These are phyloP conservation scores for Diplodia sapinea DNA, from an alignment of 2,329 filamentous ascomycete genomes.

Conservation along the genomic window DNA sequence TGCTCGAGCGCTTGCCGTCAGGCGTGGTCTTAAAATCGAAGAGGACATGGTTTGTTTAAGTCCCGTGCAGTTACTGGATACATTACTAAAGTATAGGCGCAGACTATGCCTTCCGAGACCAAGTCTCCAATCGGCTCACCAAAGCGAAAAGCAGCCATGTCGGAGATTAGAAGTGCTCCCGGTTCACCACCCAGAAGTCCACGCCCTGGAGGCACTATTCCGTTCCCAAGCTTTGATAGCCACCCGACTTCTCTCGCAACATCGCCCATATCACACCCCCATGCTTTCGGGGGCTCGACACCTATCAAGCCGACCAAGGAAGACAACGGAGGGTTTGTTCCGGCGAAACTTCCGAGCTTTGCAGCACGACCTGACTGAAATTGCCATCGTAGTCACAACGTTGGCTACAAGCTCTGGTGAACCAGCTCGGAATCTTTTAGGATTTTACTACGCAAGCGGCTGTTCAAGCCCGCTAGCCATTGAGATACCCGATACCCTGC, in stretches of 20 bases:
- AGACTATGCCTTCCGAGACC: conserved; percentile 36
- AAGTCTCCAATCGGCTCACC: conserved; percentile 17
- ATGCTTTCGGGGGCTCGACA: not conserved
- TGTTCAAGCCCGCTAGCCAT: not conserved
- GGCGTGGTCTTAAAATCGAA: conserved; percentile 56
- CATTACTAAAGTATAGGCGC: conserved; percentile 30
- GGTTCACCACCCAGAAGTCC: conserved; percentile 8
- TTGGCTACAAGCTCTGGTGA: conserved; percentile 24
- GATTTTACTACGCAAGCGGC: conserved; percentile 16
- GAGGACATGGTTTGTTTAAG: conserved; percentile 30
- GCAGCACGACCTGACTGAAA: conserved; percentile 35
- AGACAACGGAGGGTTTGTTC: conserved; percentile 41
- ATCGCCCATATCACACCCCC: conserved; percentile 35
- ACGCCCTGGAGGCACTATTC: conserved; percentile 32
- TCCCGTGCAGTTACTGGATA: conserved; percentile 33
- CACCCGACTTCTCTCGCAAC: conserved; percentile 41
- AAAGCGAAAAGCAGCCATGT: not conserved
- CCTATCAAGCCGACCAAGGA: conserved; percentile 5
- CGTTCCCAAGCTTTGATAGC: conserved; percentile 40
- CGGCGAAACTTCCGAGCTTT: conserved; percentile 46
- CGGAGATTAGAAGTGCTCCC: conserved; percentile 9
- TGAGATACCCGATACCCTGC: conserved; percentile 27
- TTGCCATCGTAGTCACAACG: conserved; percentile 15
- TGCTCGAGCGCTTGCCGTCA: conserved; percentile 61
- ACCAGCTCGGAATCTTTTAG: conserved; percentile 7